Base-by-base conservation (phyloP, 2,329 filamentous ascomycete species). In the Lizonia empirigonia region DNA sequence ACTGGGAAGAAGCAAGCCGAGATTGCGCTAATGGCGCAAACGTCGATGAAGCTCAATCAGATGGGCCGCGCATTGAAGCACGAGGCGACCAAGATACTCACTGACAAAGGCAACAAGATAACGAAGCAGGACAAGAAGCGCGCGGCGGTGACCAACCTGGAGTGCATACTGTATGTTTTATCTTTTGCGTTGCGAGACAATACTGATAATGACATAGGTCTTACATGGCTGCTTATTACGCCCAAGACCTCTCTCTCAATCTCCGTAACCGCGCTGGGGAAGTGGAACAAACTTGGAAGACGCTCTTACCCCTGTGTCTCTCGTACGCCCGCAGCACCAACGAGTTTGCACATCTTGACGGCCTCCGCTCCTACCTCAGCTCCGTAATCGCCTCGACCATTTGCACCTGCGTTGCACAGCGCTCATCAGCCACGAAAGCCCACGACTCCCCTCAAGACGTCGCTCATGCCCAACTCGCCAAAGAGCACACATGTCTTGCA, bases 41-140 rank as follows among this genome's bases (percentile, higher is more conserved):
- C 72, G 16, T 76, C 74, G 12, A 67, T 66, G 40, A 74, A 74
- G 24, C 60, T 76, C 34, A 75, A 77, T 29, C 65, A 61, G 3
- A 68, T 77, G 44, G 77, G 77, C 8, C 73, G 75, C 7, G 69
- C 74, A 1, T 64, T 80, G n/a, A 80, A 80, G 63, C 76, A 79
- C 44, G 72, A 76, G 39, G 71, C 72, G 2, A 68, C 73, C 32
- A 73, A 72, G 44, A 68, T 76, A 42, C 61, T 69, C 32, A 58
- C 36, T 1, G 61, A 65, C 7, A 62, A 62, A 16, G 55, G 58
- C 37, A 60, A 56, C 9, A 62, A 65, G 26, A 41, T 63, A 24
- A 67, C 47, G 2, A 67, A 71, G 29, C 60, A 67, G 16, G 72
- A 75, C 20, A 60, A 66, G 34, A 72, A 74, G 56, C 67, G 65